Evolutionary conservation across 345 rosid genomes (phyloP).

Genomic region (Populus deltoides): DNA sequence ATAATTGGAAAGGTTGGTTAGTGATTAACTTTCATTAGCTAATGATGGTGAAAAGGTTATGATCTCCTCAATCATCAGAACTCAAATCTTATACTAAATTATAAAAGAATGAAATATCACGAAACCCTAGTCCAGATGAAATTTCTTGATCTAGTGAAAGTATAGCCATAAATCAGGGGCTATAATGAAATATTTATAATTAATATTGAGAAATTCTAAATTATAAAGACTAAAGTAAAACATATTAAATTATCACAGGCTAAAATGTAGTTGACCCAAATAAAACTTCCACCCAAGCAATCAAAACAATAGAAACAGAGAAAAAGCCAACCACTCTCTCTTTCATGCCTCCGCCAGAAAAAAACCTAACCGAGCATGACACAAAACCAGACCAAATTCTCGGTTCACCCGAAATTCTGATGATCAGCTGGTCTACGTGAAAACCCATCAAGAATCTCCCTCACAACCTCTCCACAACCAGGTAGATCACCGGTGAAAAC

Average conservation of each 20-base stretch:
- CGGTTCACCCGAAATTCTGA: constrained; percentile 10
- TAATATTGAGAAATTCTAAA: not conserved
- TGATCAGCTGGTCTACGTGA: not conserved
- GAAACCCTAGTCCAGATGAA: too few relatives aligned
- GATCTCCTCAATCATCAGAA: too few relatives aligned
- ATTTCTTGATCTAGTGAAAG: too few relatives aligned
- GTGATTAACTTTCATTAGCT: too few relatives aligned
- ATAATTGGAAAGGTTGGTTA: too few relatives aligned
- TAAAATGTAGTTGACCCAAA: not conserved
- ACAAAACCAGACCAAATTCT: constrained; percentile 6
- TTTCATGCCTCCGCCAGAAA: not conserved
- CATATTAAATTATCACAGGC: not conserved
- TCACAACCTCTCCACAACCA: not conserved
- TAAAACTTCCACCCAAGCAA: not conserved
- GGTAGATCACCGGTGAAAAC: constrained; percentile 7
- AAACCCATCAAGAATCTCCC: not conserved
- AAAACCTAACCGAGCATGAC: constrained; percentile 4
- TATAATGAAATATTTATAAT: not conserved
- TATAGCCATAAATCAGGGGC: not conserved
- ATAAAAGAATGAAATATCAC: too few relatives aligned
- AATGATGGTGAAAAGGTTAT: too few relatives aligned
- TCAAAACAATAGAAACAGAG: not conserved
- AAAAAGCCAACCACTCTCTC: not conserved
- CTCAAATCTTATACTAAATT: too few relatives aligned
- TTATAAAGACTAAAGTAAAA: not conserved